Evolutionary conservation across 2,329 filamentous ascomycete genomes (phyloP), one percentile per base, ranked within the genome.

Genomic region (Ambrosiella beaveri): DNA sequence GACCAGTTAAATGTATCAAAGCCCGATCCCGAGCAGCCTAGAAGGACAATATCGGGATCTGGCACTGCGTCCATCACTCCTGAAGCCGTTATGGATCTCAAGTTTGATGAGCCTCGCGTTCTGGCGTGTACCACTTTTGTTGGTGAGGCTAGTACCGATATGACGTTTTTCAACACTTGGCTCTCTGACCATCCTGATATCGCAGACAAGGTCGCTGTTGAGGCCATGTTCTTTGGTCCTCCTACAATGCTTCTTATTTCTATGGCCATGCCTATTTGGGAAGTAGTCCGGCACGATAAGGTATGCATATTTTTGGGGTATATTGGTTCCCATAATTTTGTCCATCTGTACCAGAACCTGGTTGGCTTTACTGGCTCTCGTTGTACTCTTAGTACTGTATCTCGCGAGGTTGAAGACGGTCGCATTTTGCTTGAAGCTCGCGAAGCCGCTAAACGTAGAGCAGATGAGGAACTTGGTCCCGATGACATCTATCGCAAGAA

Each of bases 211-310:
- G 79, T 84, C 59, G 73, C 70, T 6, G 79, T 84, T 3, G 81
- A 84, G 65, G 81, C 80, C 63, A 84, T 84, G 78, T 84, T 84
- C 62, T 70, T 84, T 15, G 81, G 81, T 0, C 81, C 81, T 0
- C 80, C 81, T 1, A 84, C 81, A 0, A 82, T 84, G 71, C 69
- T 84, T 7, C 70, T 84, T 37, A 80, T 84, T 57, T 84, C 81
- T 3, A 84, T 84, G 77, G 80, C 81, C 3, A 73, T 77, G 59
- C 73, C 75, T 4, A 73, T 84, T 12, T 84, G 80, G 79, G 80
- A 77, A 62, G 73, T 82, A 19, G 77, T 84, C 7, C 78, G 82
- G 67, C 77, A 81, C 61, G 80, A 84, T 62, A 82, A 83, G 64
- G 80, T 83, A 19, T 84, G 81, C 67, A 81, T 77, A 63, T 83